Evolutionary conservation across 208 protist genomes (phyloP), one percentile per base, ranked within the genome.

Genomic region (Borovskyia barvae): DNA sequence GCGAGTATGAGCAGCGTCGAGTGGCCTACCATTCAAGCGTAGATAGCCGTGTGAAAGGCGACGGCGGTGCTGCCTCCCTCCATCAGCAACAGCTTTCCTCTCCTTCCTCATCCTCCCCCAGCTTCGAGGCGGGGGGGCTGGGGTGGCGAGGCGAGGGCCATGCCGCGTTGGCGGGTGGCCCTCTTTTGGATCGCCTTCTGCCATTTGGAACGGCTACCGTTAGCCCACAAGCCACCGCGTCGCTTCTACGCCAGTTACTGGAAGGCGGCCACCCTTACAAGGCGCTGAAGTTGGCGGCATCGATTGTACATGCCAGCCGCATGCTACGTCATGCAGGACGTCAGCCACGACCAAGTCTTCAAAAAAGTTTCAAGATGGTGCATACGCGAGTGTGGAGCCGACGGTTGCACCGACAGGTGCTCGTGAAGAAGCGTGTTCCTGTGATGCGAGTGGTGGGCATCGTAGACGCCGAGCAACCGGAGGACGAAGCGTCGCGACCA

Each of bases 241-340:
- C 53, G 11, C 55, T 88, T 5, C 56, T 92, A 37, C 69, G 68
- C 1, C 67, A 75, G 15, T 47, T 86, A 43, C 40, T 77, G 14
- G 71, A 87, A 39, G 54, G 66, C 33, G 51, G 67, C 11, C 41
- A 50, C 30, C 53, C 67, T 5, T 89, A 83, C 68, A 77, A 75
- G 47, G 68, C 75, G 2, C 40, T 92, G 25, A 65, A 71, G 20
- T 57, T 86, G 15, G 66, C 79, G 0, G 60, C 80, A 3, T 67
- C 72, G 4, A 71, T 78, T 8, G 53, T 88, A 45, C 66, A 82
- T 30, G 59, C 66, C 19, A 52, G 54, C 15, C 75, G 81, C 43
- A 70, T 77, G 69, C 49, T 84, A 50, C 74, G 85, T 9, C 77
- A 77, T 62, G 80, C 80, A 5, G 65, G 78, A 46, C 37, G 48